phyloP scores from a whole-genome alignment of 345 rosid species.

The Rubroshorea leprosula region DNA sequence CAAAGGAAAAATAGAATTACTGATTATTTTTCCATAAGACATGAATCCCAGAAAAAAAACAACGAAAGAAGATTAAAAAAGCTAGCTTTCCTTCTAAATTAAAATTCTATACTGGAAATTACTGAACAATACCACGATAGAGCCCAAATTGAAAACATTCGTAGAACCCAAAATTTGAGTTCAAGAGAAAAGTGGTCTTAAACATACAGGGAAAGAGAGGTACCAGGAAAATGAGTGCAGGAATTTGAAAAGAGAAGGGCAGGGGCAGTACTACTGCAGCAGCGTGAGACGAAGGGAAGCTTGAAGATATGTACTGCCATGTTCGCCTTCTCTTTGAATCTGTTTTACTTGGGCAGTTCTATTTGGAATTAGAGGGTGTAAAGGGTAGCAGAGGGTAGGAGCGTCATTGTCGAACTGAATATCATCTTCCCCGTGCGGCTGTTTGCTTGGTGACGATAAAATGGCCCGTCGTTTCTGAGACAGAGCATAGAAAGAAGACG shows the following conservation, averaged over 20 bases:
- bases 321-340: too few species aligned
- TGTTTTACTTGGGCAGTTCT: background rate
- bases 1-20: background rate
- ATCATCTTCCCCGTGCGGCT: too few species aligned
- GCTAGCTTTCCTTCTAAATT: background rate
- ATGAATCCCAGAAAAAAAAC: background rate
- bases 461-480: too few species aligned
- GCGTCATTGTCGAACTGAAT: background rate
- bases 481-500: too few species aligned
- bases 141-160: background rate
- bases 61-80: background rate
- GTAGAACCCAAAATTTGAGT: background rate
- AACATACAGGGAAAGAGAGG: background rate
- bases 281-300: conserved; percentile 34
- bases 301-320: conserved; percentile 45
- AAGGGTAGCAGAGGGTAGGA: background rate
- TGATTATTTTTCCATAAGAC: too few species aligned
- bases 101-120: too few species aligned
- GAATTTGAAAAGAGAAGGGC: conserved; percentile 33
- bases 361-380: background rate
- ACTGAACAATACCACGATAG: background rate
- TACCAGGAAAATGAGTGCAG: conserved; percentile 29
- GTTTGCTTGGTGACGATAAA: too few species aligned
- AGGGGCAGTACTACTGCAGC: conserved; percentile 16
- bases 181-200: background rate